A percentile compares a stretch with the other conserved stretches of the same genome.
Conservation (phyloP, 371 early-diverging fungal genomes). For the Apophysomyces variabilis region DNA sequence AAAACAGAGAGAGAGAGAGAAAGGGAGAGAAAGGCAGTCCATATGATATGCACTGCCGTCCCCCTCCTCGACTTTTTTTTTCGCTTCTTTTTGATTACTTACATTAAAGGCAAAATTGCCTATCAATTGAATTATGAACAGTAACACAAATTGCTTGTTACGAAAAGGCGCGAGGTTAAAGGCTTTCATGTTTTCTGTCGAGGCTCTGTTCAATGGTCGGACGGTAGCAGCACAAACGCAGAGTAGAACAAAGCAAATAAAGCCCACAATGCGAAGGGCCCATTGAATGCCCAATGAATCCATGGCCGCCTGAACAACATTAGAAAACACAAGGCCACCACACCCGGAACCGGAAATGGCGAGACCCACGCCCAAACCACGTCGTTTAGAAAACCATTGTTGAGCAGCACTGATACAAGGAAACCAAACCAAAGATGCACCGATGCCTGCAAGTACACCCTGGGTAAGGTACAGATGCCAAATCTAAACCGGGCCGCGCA, state of each 20-base stretch:
- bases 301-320: constrained; percentile 51
- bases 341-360: constrained; percentile 67
- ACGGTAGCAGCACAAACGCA: constrained; percentile 48
- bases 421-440: constrained; percentile 67
- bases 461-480: constrained; percentile 34
- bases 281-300: constrained; percentile 53
- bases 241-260: constrained; percentile 55
- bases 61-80: too few relatives aligned
- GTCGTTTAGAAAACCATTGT: constrained; percentile 69
- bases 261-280: constrained; percentile 69
- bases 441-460: constrained; percentile 52
- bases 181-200: background rate
- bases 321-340: constrained; percentile 63
- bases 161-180: constrained; percentile 37
- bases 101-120: constrained; percentile 50
- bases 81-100: background rate
- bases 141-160: constrained; percentile 35
- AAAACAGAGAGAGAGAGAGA: background rate
- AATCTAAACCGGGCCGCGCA: constrained; percentile 12
- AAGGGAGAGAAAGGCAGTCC: background rate
- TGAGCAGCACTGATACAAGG: constrained; percentile 68
- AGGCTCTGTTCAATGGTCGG: constrained; percentile 45
- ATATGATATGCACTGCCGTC: too few relatives aligned
- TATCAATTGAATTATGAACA: constrained; percentile 40
- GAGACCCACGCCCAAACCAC: constrained; percentile 72